Base-by-base conservation (phyloP, 139 green algal species). In the Closterium sp. region DNA sequence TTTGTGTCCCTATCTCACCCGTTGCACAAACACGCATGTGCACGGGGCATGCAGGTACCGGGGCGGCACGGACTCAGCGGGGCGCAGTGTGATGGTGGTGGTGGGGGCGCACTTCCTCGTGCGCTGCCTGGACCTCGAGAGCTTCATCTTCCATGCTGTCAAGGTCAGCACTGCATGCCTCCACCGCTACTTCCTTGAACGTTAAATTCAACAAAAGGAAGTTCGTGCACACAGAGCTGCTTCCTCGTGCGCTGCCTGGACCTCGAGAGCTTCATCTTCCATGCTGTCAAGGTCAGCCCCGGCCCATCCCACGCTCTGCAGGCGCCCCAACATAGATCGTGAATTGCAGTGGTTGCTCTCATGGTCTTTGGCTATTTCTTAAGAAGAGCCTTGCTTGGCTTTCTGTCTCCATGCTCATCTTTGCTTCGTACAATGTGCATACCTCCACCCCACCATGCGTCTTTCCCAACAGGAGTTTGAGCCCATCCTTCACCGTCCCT, bases 11-110 rank as follows among this genome's bases (percentile, higher is more conserved):
- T 87, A 0, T 30, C 28, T 87, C 28, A 21, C 28, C 24, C 22
- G 7, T n/a, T 86, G 13, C 79, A 22, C 17, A 29, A 10, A 11
- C 79, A 86, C 17, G 27, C 79, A 30, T 9, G 4, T 17, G 9
- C 79, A 86, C 79, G 27, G 79, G 6, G 85, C 85, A 31, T 0
- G 73, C 86, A 93, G 91, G 86, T 94, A 94, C 30, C 88, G 92
- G 10, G 90, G 92, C 0, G 92, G 92, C 45, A 30, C 42, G n/a
- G 92, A 95, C 62, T 27, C 86, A 22, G 91, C 92, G 31, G 92
- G 92, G 70, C 45, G 91, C 17, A 21, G 31, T n/a, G 13, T 95
- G 62, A 91, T 95, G 90, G 73, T 95, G n/a, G 92, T 95, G 42
- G 85, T 93, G 31, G 92, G 92, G 31, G 92, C 92, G 32, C 32